These are phyloP conservation scores for Psidium guajava DNA, from an alignment of 345 rosid species.

Conservation along the genomic window DNA sequence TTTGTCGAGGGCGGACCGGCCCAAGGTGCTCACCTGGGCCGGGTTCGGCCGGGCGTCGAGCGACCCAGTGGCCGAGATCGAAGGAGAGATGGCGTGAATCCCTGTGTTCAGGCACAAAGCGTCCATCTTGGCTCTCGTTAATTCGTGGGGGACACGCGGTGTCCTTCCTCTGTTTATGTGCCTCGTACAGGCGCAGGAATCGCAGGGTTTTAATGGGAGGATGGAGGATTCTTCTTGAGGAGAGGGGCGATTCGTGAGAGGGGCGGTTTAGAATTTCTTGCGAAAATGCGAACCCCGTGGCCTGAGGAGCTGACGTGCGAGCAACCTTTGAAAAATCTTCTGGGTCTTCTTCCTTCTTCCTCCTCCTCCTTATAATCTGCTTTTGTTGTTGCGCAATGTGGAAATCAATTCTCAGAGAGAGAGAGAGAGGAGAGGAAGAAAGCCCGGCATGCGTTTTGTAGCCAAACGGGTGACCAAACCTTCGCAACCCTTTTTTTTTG, in stretches of 20 bases:
- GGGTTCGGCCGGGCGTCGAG: slow-evolving; percentile 33
- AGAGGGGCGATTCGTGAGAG: too few relatives aligned
- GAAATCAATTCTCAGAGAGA: not conserved
- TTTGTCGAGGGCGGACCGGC: slow-evolving; percentile 29
- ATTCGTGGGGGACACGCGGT: not conserved
- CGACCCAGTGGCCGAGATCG: slow-evolving; percentile 34
- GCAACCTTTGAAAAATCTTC: not conserved
- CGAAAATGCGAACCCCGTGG: not conserved
- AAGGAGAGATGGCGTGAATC: slow-evolving; percentile 34
- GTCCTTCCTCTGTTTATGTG: not conserved
- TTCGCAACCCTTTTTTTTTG: not conserved
- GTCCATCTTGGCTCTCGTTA: slow-evolving; percentile 24
- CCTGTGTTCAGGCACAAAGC: slow-evolving; percentile 40
- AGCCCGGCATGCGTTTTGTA: not conserved
- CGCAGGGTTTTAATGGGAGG: not conserved
- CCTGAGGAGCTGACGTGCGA: not conserved
- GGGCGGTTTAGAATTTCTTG: not conserved
- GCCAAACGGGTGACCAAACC: not conserved
- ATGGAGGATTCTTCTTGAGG: too few relatives aligned
- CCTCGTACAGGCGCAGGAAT: not conserved
- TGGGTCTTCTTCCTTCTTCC: not conserved
- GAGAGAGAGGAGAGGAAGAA: not conserved
- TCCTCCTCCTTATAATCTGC: not conserved
- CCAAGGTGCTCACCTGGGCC: slow-evolving; percentile 33
- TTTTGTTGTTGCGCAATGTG: not conserved